Evolutionary conservation across 73 alveolate genomes (phyloP), one percentile per base, ranked within the genome.

Genomic region (Paramecium octaurelia): DNA sequence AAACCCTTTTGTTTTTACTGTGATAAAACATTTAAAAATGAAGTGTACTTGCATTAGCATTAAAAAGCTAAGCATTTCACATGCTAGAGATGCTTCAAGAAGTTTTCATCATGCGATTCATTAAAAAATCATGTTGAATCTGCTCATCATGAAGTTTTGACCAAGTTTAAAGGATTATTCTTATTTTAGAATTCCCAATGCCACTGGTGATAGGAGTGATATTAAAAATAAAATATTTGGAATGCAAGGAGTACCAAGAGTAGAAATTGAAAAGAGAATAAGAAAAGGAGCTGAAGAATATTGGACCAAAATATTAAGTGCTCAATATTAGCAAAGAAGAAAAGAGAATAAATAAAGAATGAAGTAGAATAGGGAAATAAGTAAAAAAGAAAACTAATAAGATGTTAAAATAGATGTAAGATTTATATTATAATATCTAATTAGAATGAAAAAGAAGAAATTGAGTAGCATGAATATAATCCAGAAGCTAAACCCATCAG

Each of bases 1-100:
- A 95, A 98, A 94, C 99, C 99, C 23, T 98, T 98, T 94, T 98
- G 99, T 93, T 98, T 97, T 93, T 98, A 98, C 88, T 98, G 99
- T 92, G 99, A 98, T 84, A 96, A 98, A 88, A 99, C 98, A 92
- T 98, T 98, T 92, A 98, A 97, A 73, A 96, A 96, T 92, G 99
- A 97, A 75, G 92, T 96, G 84, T 96, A 97, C 68, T 96, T 98
- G 57, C 98, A 96, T 70, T 98, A 98, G 92, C 99, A 98, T 93
- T 99, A 98, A 95, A 98, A 98, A 92, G 98, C 99, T 75, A 97
- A 99, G 60, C 99, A 98, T 95, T 98, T 98, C 93, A 95, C 98
- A 59, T 98, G 99, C 94, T 94, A 43, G 46, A 73, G 92, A 59
- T 98, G 99, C 88, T 95, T 92, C 54, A 96, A 97, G 92, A 97